A percentile compares a stretch with the other conserved stretches of the same genome.
Conservation (phyloP, 1,284 basidiomycete genomes). For the Rhodotorula sp. region DNA sequence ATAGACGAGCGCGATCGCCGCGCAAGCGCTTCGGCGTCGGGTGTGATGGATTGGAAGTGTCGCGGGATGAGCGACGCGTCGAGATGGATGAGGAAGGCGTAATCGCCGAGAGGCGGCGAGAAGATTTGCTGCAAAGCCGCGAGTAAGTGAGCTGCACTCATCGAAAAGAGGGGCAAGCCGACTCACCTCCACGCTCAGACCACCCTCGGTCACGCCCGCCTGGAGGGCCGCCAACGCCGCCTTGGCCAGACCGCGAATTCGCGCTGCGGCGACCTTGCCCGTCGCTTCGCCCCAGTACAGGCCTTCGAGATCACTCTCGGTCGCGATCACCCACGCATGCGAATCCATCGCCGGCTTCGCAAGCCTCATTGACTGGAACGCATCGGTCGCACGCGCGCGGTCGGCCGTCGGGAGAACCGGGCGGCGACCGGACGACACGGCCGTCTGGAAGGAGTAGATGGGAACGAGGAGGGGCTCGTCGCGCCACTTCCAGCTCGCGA, state of each 20-base stretch:
- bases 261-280: constrained; percentile 66
- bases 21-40: constrained; percentile 56
- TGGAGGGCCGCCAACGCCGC: constrained; percentile 61
- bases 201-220: constrained; percentile 49
- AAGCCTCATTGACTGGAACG: constrained; percentile 52
- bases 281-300: constrained; percentile 73
- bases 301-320: constrained; percentile 75
- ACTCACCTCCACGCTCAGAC: constrained; percentile 60
- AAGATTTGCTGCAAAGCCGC: constrained; percentile 67
- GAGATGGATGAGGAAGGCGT: constrained; percentile 81
- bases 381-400: constrained; percentile 62
- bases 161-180: not conserved
- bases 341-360: constrained; percentile 53
- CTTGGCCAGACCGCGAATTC: constrained; percentile 69
- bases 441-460: constrained; percentile 51
- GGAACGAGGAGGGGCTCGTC: constrained; percentile 58
- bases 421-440: constrained; percentile 44
- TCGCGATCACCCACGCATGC: constrained; percentile 77
- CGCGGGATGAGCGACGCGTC: constrained; percentile 67
- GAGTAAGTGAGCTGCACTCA: not conserved
- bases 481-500: constrained; percentile 80
- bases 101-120: constrained; percentile 76
- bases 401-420: constrained; percentile 51
- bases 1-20: constrained; percentile 44
- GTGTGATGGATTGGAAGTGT: constrained; percentile 59